Base-by-base conservation (phyloP, 345 rosid species). In the Durio zibethinus region DNA sequence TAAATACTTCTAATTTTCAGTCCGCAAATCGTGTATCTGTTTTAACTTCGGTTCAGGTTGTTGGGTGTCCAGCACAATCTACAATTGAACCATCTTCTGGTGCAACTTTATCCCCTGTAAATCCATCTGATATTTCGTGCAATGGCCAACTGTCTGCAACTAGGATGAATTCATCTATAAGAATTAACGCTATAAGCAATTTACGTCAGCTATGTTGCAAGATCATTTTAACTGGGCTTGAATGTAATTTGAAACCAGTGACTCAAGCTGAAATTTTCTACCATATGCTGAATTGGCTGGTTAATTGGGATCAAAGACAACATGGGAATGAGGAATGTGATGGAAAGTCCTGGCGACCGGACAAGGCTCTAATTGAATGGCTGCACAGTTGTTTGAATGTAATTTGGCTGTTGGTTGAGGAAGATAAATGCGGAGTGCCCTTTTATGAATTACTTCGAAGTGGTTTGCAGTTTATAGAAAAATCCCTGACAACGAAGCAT, bases 401-500 rank as follows among this genome's bases (percentile, higher is more conserved):
- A 47, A 87, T 96, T 47, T 92, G 98, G 95, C 79, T 93, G 74
- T 83, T 96, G 90, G 97, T 94, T 23, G 91, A 94, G 64, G 97
- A 89, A 84, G 89, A 89, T 60, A 88, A 87, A 86, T 92, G 97
- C 74, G 89, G 98, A 53, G 91, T 96, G 74, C 98, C 99, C 68
- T 96, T 93, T 82, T 96, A 96, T 80, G 99, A 96, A 85, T 83
- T 94, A 64, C 79, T 96, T 78, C 93, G 97, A 29, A 90, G 97
- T 77, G 97, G 95, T 65, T 84, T 96, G 87, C 99, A 96, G 87
- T 93, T 93, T 87, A 91, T 94, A 80, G 98, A 96, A 85, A 91
- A 92, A 89, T 91, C 80, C 98, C 98, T 14, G 98, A 94, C 79
- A 97, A 96, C 77, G 97, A 92, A 85, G 98, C 98, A 76, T 90